Conservation (phyloP, 192 early-diverging fungal species). For the Kickxella alabastrina region DNA sequence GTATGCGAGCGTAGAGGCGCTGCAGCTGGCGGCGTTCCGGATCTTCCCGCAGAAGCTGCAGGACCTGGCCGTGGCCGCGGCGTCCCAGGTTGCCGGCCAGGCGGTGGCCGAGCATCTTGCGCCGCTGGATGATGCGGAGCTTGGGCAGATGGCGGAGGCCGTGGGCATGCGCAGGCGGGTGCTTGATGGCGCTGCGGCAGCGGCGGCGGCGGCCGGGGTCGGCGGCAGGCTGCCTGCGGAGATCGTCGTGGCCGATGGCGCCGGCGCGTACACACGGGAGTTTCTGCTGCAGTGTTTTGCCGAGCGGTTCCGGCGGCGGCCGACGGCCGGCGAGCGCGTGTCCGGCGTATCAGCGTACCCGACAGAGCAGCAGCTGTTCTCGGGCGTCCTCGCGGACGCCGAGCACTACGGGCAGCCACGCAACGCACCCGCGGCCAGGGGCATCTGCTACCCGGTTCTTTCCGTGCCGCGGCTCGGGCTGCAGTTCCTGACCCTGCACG, state of each 20-base stretch:
- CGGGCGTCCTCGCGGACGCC: slow-evolving; percentile 63
- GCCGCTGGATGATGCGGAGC: slow-evolving; percentile 36
- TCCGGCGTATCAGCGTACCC: slow-evolving; percentile 21
- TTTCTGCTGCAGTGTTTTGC: slow-evolving; percentile 55
- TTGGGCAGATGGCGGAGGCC: slow-evolving; percentile 56
- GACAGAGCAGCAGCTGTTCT: slow-evolving; percentile 62
- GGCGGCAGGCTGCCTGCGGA: too few relatives aligned
- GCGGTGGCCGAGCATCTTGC: slow-evolving; percentile 54
- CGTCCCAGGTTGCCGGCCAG: slow-evolving; percentile 60
- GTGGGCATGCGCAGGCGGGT: slow-evolving; percentile 61
- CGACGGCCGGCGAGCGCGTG: slow-evolving; percentile 10
- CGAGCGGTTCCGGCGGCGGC: slow-evolving; percentile 13
- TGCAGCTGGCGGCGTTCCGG: slow-evolving; percentile 75
- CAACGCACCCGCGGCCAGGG: background rate
- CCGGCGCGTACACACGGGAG: slow-evolving; percentile 17
- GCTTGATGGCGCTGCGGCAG: slow-evolving; percentile 5
- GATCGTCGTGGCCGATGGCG: background rate
- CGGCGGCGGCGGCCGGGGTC: background rate
- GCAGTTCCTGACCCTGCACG: slow-evolving; percentile 89
- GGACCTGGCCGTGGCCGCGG: slow-evolving; percentile 70
- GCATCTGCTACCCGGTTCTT: slow-evolving; percentile 17
- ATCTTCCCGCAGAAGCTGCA: slow-evolving; percentile 64
- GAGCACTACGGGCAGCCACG: slow-evolving; percentile 54
- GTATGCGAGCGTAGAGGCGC: slow-evolving; percentile 56
- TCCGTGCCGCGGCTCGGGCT: slow-evolving; percentile 87